These are phyloP conservation scores for Verticillium tricorpus DNA, from an alignment of 2,329 filamentous ascomycete genomes.

Conservation along the genomic window DNA sequence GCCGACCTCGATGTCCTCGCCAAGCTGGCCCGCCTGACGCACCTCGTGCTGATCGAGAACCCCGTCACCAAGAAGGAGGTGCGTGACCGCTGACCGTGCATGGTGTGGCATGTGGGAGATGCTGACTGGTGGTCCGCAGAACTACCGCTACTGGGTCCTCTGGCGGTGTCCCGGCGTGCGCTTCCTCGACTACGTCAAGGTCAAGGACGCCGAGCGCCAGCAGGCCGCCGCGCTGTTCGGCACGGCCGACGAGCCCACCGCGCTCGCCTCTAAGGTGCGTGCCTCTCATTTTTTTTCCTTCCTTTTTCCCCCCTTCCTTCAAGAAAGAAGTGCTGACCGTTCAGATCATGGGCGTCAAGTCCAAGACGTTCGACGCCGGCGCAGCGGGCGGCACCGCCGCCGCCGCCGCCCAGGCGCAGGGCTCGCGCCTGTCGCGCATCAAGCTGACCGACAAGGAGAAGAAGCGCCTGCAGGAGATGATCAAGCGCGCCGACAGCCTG, in stretches of 20 bases:
- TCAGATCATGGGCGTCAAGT: constrained; percentile 82
- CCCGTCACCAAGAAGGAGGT: constrained; percentile 92
- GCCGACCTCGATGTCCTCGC: constrained; percentile 81
- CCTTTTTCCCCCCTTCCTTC: background rate
- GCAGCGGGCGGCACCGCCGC: constrained; percentile 35
- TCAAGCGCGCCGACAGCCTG: constrained; percentile 82
- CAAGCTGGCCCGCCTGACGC: constrained; percentile 65
- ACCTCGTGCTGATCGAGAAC: constrained; percentile 80
- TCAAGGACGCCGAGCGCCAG: constrained; percentile 78
- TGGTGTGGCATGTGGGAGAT: no score
- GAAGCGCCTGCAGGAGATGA: constrained; percentile 78
- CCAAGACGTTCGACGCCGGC: constrained; percentile 62
- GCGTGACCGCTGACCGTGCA: constrained; percentile 24
- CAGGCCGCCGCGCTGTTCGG: constrained; percentile 81
- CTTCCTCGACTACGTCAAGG: constrained; percentile 89
- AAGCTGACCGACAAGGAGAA: constrained; percentile 87
- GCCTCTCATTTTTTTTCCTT: background rate
- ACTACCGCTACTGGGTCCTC: constrained; percentile 90
- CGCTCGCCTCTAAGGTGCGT: constrained; percentile 66
- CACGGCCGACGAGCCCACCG: constrained; percentile 69
- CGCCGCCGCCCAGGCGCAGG: constrained; percentile 25
- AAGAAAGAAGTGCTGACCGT: constrained; percentile 1
- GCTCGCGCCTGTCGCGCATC: constrained; percentile 67
- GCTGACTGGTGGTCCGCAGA: constrained; percentile 40
- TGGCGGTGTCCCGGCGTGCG: constrained; percentile 81